phyloP scores from a whole-genome alignment of 805 yeast species.

The Torulaspora franciscae region DNA sequence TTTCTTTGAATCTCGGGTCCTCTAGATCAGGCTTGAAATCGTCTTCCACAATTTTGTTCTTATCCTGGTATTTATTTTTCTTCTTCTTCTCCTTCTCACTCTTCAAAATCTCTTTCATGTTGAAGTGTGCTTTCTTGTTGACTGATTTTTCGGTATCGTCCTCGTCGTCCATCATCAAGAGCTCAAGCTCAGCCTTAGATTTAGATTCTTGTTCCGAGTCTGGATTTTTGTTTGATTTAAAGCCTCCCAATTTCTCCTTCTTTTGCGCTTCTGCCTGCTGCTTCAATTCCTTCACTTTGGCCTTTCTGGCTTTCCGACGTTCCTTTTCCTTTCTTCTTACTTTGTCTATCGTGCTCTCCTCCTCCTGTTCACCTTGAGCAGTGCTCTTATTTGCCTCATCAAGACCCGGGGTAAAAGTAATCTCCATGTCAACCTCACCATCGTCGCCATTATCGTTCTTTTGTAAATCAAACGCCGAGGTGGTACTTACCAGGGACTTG shows the following conservation, averaged over 20 bases:
- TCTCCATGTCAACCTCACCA: slow-evolving; percentile 84
- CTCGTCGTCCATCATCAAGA: slow-evolving; percentile 63
- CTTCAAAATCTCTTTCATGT: slow-evolving; percentile 70
- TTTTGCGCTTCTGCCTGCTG: slow-evolving; percentile 49
- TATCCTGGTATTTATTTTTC: slow-evolving; percentile 43
- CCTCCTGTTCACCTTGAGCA: slow-evolving; percentile 43
- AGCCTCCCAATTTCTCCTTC: slow-evolving; percentile 39
- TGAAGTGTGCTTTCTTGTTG: slow-evolving; percentile 57
- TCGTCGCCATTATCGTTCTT: slow-evolving; percentile 41
- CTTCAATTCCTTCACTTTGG: slow-evolving; percentile 60
- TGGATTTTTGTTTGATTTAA: slow-evolving; percentile 24
- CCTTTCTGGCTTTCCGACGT: slow-evolving; percentile 80
- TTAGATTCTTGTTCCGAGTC: slow-evolving; percentile 31
- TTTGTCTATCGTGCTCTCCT: slow-evolving; percentile 72
- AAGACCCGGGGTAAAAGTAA: slow-evolving; percentile 88
- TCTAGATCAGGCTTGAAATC: slow-evolving; percentile 62
- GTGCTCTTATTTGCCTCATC: slow-evolving; percentile 39
- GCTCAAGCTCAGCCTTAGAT: slow-evolving; percentile 66
- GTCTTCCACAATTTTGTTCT: slow-evolving; percentile 49
- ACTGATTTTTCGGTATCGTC: slow-evolving; percentile 34
- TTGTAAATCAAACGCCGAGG: slow-evolving; percentile 34
- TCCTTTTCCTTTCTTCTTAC: slow-evolving; percentile 87
- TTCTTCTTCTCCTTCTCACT: slow-evolving; percentile 62
- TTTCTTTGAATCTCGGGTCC: slow-evolving; percentile 81
- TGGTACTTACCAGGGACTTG: slow-evolving; percentile 49